Evolutionary conservation across 495 filamentous ascomycete species (phyloP), one percentile per base, ranked within the genome.

Genomic region (Lepidopterella palustris): DNA sequence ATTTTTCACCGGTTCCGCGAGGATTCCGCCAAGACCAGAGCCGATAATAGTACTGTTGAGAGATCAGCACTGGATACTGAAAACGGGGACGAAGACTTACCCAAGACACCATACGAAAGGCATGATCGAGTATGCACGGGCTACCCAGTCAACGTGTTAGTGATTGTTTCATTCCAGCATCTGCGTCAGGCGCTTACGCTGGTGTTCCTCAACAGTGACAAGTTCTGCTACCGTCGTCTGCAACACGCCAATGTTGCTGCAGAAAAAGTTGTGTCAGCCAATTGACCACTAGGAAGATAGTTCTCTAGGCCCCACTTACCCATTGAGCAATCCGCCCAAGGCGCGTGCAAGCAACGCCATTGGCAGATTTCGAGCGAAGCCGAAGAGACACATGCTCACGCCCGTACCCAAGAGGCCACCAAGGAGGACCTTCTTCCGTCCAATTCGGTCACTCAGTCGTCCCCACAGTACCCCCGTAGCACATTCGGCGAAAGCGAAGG

Each of bases 61-160:
- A 60, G 10, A 61, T 58, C 18, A 58, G 60, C 18, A 21, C 18
- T 31, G 1, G 18, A 28, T 52, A 27, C 15, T 28, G n/a, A 61
- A 42, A 28, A 23, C 61, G 24, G 42, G 23, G 29, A 27, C 49
- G 56, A 21, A n/a, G 45, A 51, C 62, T 48, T 59, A 87, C 84
- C 93, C 93, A 64, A 98, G 74, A 71, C 91, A 97, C 95, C 95
- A 98, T 26, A 97, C 86, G 65, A 96, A 88, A 1, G 93, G 93
- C 93, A 98, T 96, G 67, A 98, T 90, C 5, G 93, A 85, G 74
- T 91, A 99, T 45, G 91, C 95, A 47, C 86, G 88, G 57, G 90
- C 87, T 11, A 15, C 55, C 20, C 18, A 42, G 54, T 65, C 49
- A 65, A 51, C n/a, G n/a, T n/a, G n/a, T n/a, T n/a, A 27, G 6